Conservation (phyloP, 164 flowering plant species). For the Liriodendron chinense region DNA sequence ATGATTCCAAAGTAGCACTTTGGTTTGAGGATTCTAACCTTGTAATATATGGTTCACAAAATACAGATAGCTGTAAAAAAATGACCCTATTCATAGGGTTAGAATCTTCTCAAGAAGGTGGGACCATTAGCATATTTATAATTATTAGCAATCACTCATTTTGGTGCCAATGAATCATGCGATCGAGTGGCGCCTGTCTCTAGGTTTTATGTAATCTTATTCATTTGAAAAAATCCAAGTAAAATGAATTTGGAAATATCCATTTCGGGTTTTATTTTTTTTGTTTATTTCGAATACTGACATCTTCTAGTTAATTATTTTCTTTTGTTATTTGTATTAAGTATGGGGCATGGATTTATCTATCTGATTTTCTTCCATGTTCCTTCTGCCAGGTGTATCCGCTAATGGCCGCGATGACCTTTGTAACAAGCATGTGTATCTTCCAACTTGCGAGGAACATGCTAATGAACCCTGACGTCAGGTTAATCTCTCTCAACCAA, state of each 20-base stretch:
- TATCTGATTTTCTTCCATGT: neutral
- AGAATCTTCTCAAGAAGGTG: too few relatives aligned
- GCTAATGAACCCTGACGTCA: conserved; percentile 70
- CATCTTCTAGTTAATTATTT: neutral
- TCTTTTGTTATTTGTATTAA: neutral
- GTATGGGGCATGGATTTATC: too few relatives aligned
- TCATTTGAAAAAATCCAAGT: too few relatives aligned
- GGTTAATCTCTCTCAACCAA: conserved; percentile 33
- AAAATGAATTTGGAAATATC: too few relatives aligned
- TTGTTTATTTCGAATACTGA: neutral
- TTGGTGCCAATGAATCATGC: neutral
- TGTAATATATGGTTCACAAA: too few relatives aligned
- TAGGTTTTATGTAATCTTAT: too few relatives aligned
- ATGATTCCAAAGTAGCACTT: too few relatives aligned
- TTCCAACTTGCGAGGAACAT: conserved; percentile 69
- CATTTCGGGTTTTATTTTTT: neutral
- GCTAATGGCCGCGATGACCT: conserved; percentile 67
- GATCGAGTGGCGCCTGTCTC: too few relatives aligned
- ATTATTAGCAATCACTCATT: neutral
- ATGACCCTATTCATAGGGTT: too few relatives aligned
- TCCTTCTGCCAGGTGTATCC: conserved; percentile 60
- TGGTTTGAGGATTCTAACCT: too few relatives aligned
- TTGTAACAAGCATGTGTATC: conserved; percentile 57
- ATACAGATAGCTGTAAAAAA: too few relatives aligned
- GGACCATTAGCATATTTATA: too few relatives aligned